Conservation (phyloP, 306 rosid genomes). For the Quercus suber region DNA sequence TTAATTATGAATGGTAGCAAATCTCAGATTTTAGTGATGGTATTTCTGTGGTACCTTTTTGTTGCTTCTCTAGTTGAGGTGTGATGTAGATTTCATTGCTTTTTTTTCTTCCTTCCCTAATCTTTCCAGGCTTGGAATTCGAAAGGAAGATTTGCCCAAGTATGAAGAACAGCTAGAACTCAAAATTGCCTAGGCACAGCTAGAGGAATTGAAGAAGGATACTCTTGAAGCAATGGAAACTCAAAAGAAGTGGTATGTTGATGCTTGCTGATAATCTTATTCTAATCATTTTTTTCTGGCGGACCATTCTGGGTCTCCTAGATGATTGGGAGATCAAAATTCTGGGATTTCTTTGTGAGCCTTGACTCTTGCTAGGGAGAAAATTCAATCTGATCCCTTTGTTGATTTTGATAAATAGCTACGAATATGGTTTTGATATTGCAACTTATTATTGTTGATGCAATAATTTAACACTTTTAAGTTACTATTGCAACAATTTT, state of each 20-base stretch:
- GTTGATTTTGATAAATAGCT: neutral
- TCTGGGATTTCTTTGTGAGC: neutral
- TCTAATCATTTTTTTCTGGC: neutral
- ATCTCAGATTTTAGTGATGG: neutral
- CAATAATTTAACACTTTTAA: too few species aligned
- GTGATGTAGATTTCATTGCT: neutral
- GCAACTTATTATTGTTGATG: too few species aligned
- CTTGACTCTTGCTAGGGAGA: neutral
- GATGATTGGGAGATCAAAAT: neutral
- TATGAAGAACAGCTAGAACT: constrained; percentile 77
- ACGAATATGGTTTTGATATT: constrained; percentile 8
- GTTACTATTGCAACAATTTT: too few species aligned
- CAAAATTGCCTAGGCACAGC: constrained; percentile 74
- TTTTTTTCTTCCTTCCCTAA: neutral
- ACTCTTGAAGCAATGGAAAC: constrained; percentile 87
- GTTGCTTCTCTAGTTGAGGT: neutral
- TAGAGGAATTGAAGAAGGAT: constrained; percentile 81
- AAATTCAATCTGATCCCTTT: constrained; percentile 1
- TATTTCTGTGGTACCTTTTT: neutral
- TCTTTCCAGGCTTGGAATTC: constrained; percentile 64
- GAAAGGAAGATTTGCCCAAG: constrained; percentile 71
- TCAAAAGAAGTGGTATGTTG: constrained; percentile 75
- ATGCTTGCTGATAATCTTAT: neutral
- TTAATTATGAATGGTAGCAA: neutral
- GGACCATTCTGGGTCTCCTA: neutral